These are phyloP conservation scores for Backusella liffmaniae DNA, from an alignment of 192 early-diverging fungal species.

Conservation along the genomic window DNA sequence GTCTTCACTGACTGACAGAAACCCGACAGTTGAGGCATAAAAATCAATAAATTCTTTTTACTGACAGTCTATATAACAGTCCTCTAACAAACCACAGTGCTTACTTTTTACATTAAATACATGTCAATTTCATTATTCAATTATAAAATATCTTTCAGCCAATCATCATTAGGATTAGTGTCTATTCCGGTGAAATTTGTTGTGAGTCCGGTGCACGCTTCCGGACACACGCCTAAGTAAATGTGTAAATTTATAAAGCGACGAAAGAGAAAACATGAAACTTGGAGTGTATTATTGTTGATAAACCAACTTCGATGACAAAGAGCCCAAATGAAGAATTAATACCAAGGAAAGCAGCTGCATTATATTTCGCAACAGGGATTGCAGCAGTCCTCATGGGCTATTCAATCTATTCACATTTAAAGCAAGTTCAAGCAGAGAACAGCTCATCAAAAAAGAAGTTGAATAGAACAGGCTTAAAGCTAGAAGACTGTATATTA, in stretches of 20 bases:
- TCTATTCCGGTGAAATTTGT: background rate
- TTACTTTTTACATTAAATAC: no score
- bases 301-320: background rate
- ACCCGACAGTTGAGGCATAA: no score
- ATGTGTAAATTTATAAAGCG: background rate
- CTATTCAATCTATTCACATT: conserved; percentile 34
- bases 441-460: conserved; percentile 12
- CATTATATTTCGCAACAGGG: conserved; percentile 22
- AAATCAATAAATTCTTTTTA: no score
- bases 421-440: conserved; percentile 7
- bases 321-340: background rate
- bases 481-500: conserved; percentile 15
- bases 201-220: background rate
- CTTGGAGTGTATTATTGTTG: background rate
- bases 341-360: conserved; percentile 1
- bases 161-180: background rate
- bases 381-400: conserved; percentile 29
- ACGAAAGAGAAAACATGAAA: background rate
- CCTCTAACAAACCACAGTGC: no score
- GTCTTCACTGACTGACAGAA: no score
- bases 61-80: no score
- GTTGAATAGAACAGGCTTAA: background rate
- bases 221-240: background rate
- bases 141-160: background rate
- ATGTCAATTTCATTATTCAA: no score